Base-by-base conservation (phyloP, 2,329 filamentous ascomycete genomes). In the Fusarium papillatum region DNA sequence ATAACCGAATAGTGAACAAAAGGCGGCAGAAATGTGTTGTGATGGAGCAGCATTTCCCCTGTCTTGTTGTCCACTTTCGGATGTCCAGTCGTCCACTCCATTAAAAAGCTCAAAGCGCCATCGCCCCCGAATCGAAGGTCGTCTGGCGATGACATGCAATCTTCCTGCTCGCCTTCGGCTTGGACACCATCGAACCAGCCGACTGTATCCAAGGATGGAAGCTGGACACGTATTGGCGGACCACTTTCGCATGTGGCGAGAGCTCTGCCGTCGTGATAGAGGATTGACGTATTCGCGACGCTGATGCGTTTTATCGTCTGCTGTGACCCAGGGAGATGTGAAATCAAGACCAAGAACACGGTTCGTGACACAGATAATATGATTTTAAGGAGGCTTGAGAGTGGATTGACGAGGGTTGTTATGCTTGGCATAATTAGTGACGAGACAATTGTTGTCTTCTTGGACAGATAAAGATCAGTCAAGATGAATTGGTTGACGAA, bases 161-260 rank as follows among this genome's bases (percentile, higher is more conserved):
- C 29, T 31, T 31, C 29, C 29, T 17, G 76, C 78, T 85, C 86
- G 43, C 85, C 92, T 83, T 93, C 91, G 22, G 89, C 89, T 19
- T 76, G 82, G 3, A 84, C 83, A 9, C 92, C 93, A 78, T 93
- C 88, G 82, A 89, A 95, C 93, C 93, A 95, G 48, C 93, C 93
- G 10, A 94, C 86, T 0, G 93, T 95, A 73, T 93, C 89, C 26
- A 95, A 81, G 0, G 86, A 85, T 1, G 93, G 93, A 9, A 95
- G 83, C 10, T 89, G 86, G 61, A 95, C 86, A 31, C 93, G 86
- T 79, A 95, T 91, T 0, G 93, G 93, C 5, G 92, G 93, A 0
- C 93, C 93, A 75, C 91, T 94, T 81, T 95, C 93, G 74, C 93
- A 95, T 0, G 91, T 92, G 5, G 93, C 93, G 70, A 95, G 79